Evolutionary conservation across 768 basidiomycete genomes (phyloP), one percentile per base, ranked within the genome.

Genomic region (Serendipita sp.): DNA sequence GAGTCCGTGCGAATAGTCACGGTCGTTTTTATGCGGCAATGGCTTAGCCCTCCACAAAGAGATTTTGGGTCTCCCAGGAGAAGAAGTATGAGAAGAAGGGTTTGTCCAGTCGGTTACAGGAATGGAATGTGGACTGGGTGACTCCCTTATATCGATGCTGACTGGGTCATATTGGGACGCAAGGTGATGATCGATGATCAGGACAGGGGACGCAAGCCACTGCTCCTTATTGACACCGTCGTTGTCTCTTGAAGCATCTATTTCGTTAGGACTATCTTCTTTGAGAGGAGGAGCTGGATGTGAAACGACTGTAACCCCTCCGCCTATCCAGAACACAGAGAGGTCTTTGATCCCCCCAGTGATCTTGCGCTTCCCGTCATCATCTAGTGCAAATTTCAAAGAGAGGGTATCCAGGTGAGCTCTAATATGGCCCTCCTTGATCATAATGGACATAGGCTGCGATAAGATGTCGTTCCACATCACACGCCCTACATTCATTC

Each of bases 131-230:
- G 53, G 4, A 9, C 9, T 17, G 7, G 22, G 9, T 17, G 53
- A 3, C 3, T 28, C 22, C 17, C 30, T 7, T 7, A 48, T 4
- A 7, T 48, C 45, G n/a, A 48, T 17, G 3, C 9, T 31, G 4
- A 9, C 7, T 7, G 53, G 7, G 41, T 76, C 66, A 70, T 87
- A 86, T 64, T 88, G 86, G 3, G 72, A 72, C 14, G 75, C 69
- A 17, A 94, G 79, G 65, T 81, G 72, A n/a, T 77, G 78, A 68
- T 94, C 92, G 9, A 82, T 83, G 53, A 92, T 79, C 17, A 95
- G 68, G 45, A 95, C 72, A 13, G 91, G 91, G 14, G 79, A 77
- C 26, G 83, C 62, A 16, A 64, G 33, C 63, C 62, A 65, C 17
- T 20, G 61, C 22, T 68, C 45, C 7, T n/a, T 7, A 9, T 26